Evolutionary conservation across 768 basidiomycete species (phyloP).

Genomic region (Clavulina sp.): DNA sequence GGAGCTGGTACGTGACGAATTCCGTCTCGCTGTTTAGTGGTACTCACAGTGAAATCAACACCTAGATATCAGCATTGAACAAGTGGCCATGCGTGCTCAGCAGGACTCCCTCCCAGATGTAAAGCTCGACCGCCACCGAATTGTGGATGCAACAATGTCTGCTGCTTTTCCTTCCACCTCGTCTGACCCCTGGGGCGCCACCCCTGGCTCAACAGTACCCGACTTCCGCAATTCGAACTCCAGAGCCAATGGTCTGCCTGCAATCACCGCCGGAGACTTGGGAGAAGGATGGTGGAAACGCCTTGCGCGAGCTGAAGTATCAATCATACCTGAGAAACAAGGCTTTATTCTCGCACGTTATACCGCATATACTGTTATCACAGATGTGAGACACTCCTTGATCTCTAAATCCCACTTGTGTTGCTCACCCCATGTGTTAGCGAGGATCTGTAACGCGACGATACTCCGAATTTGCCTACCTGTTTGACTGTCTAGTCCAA

Average conservation of each 20-base stretch:
- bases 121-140: slow-evolving; percentile 45
- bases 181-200: too few species aligned
- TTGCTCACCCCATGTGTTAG: slow-evolving; percentile 21
- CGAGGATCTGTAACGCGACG: slow-evolving; percentile 60
- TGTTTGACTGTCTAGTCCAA: slow-evolving; percentile 71
- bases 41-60: not conserved
- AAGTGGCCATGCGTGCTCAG: slow-evolving; percentile 56
- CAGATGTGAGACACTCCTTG: slow-evolving; percentile 41
- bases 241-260: slow-evolving; percentile 19
- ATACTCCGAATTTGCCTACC: slow-evolving; percentile 84
- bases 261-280: slow-evolving; percentile 25
- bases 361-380: slow-evolving; percentile 63
- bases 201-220: slow-evolving; percentile 42
- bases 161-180: slow-evolving; percentile 25
- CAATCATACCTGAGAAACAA: slow-evolving; percentile 60
- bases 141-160: slow-evolving; percentile 34
- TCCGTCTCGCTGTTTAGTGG: not conserved
- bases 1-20: slow-evolving; percentile 39
- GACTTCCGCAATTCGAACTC: too few species aligned
- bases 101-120: slow-evolving; percentile 69
- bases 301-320: slow-evolving; percentile 53
- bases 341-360: slow-evolving; percentile 84
- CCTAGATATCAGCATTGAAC: slow-evolving; percentile 64
- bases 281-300: slow-evolving; percentile 78
- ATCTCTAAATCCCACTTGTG: slow-evolving; percentile 6